These are phyloP conservation scores for Coelastrella sp. DNA, from an alignment of 139 green algal genomes.

Conservation along the genomic window DNA sequence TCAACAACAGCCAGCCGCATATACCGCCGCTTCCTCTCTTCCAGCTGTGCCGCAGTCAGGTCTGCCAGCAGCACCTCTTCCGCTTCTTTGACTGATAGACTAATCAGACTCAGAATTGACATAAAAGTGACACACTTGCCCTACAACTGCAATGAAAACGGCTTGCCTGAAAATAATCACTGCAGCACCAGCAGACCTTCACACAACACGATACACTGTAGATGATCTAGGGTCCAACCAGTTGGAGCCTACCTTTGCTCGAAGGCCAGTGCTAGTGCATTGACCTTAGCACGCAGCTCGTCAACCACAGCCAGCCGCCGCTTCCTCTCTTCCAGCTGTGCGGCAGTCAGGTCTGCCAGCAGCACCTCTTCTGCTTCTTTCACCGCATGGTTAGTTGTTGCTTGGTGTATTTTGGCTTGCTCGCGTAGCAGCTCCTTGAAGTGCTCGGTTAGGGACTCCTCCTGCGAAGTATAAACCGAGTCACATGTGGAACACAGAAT, in stretches of 20 bases:
- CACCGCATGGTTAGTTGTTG: neutral
- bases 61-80: neutral
- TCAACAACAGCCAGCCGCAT: neutral
- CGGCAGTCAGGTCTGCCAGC: neutral
- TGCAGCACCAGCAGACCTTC: no score
- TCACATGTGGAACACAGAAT: no score
- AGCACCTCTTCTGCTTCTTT: neutral
- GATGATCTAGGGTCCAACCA: neutral
- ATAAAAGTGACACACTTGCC: no score
- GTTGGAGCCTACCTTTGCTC: constrained; percentile 21
- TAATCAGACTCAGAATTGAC: no score
- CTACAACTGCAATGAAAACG: no score
- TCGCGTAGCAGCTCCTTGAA: constrained; percentile 47
- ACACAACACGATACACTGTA: neutral
- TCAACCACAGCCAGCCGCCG: neutral
- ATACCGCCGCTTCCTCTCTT: constrained; percentile 27
- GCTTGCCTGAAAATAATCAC: no score
- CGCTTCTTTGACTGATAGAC: neutral
- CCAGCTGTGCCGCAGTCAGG: neutral
- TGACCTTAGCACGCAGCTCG: constrained; percentile 17
- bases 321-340: constrained; percentile 29
- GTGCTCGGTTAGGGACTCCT: constrained; percentile 32
- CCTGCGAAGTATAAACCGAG: neutral
- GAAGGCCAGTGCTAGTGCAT: constrained; percentile 29
- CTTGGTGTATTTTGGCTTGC: neutral